A percentile compares a stretch with the other conserved stretches of the same genome.
phyloP scores from a whole-genome alignment of 371 early-diverging fungal genomes.

The Mortierella sp. region DNA sequence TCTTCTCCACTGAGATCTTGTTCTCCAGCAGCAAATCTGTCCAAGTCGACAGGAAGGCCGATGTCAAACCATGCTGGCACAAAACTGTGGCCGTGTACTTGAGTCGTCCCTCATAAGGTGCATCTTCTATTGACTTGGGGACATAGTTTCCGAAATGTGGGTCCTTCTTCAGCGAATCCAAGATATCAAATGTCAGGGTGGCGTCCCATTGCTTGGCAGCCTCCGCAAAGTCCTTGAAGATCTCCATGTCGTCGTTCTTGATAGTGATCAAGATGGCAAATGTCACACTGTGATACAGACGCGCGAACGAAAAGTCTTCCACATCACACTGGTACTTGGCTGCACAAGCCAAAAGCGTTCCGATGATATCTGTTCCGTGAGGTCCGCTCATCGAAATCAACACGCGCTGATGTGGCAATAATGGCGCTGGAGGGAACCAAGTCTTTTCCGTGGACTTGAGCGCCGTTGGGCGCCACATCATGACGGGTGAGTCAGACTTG shows the following conservation, averaged over 20 bases:
- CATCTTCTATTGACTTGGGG: constrained; percentile 77
- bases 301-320: constrained; percentile 85
- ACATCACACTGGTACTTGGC: constrained; percentile 76
- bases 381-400: constrained; percentile 83
- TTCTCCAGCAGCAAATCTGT: constrained; percentile 73
- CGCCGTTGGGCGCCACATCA: constrained; percentile 52
- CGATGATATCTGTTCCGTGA: constrained; percentile 91
- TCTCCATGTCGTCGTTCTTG: constrained; percentile 71
- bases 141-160: constrained; percentile 56
- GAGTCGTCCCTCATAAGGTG: constrained; percentile 80
- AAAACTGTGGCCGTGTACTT: constrained; percentile 88
- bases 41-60: constrained; percentile 80
- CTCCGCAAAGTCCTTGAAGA: constrained; percentile 79
- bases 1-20: constrained; percentile 84
- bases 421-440: constrained; percentile 57
- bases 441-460: constrained; percentile 45
- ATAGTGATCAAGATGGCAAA: constrained; percentile 85
- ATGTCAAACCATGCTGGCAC: constrained; percentile 79
- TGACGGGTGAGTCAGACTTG: constrained; percentile 49
- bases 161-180: constrained; percentile 66
- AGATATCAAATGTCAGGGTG: constrained; percentile 79
- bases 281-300: constrained; percentile 88
- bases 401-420: constrained; percentile 70
- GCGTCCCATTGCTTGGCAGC: constrained; percentile 88
- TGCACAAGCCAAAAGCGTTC: constrained; percentile 78